Base-by-base conservation (phyloP, 2,329 filamentous ascomycete genomes). In the Trichophyton rubrum region DNA sequence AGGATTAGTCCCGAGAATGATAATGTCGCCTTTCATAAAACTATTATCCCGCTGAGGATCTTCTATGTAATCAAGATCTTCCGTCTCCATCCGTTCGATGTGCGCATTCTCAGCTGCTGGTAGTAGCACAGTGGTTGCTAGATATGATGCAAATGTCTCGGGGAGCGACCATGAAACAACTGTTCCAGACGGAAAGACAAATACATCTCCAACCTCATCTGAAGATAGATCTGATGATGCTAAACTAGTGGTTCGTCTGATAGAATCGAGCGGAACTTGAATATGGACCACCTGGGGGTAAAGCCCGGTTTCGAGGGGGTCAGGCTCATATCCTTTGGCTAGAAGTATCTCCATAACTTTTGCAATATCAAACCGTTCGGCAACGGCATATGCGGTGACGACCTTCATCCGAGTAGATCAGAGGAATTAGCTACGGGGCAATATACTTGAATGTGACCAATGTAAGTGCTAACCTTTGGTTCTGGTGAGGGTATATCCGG, bases 181-280 rank as follows among this genome's bases (percentile, higher is more conserved):
- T 11, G 91, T 95, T 9, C 93, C 93, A 0, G 91, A 96, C 7
- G 92, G 90, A 66, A 99, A 99, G 61, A 99, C 86, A 70, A 97
- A 97, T 58, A 97, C 84, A 74, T 99, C 93, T 38, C 90, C 91
- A 61, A 84, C 72, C 68, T 78, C 78, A 60, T 75, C 78, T 2
- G 73, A 67, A 1, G 71, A 66, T 4, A 77, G 63, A 63, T 74
- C 72, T 41, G 68, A 63, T 17, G 73, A 68, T 4, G 71, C 69
- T 3, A 75, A 72, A 62, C 75, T 77, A 61, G 71, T 71, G 30
- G 75, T 73, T 58, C 75, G 72, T 43, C 73, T 72, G 59, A 77
- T 73, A 2, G 75, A 75, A 62, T 77, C 76, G 33, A 78, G 72
- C 57, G 77, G 73, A 63, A 79, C 72, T 64, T 77, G 77, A 13